Conservation (phyloP, 805 yeast genomes). For the Candida yuanshanica region DNA sequence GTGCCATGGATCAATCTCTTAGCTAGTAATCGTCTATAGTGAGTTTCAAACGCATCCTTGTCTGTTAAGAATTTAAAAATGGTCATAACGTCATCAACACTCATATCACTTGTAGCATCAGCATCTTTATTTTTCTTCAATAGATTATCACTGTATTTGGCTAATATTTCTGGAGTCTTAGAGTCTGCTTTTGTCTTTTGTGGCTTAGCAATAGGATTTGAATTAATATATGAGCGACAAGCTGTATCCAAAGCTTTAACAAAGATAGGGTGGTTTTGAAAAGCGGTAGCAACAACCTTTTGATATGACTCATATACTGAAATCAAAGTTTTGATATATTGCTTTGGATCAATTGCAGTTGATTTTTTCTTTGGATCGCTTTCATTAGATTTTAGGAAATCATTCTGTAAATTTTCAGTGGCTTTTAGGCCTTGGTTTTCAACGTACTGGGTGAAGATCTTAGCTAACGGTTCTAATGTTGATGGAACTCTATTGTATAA, state of each 20-base stretch:
- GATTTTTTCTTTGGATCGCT: slow-evolving; percentile 25
- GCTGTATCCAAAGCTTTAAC: slow-evolving; percentile 87
- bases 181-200: slow-evolving; percentile 38
- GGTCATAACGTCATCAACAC: slow-evolving; percentile 78
- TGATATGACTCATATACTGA: slow-evolving; percentile 64
- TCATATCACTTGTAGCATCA: slow-evolving; percentile 65
- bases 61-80: slow-evolving; percentile 86
- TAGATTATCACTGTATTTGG: slow-evolving; percentile 80
- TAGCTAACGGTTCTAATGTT: slow-evolving; percentile 74
- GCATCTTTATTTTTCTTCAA: slow-evolving; percentile 68
- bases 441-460: slow-evolving; percentile 66
- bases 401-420: slow-evolving; percentile 48
- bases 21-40: slow-evolving; percentile 84
- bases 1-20: slow-evolving; percentile 84
- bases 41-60: slow-evolving; percentile 91
- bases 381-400: slow-evolving; percentile 14
- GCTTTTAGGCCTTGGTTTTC: slow-evolving; percentile 57
- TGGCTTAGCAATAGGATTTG: slow-evolving; percentile 68
- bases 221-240: slow-evolving; percentile 77
- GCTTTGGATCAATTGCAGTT: slow-evolving; percentile 55
- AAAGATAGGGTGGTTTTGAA: slow-evolving; percentile 69
- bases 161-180: slow-evolving; percentile 88
- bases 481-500: slow-evolving; percentile 73
- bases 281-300: slow-evolving; percentile 57
- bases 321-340: slow-evolving; percentile 73